Conservation (phyloP, 2,329 filamentous ascomycete species). For the Botrytis pseudocinerea region DNA sequence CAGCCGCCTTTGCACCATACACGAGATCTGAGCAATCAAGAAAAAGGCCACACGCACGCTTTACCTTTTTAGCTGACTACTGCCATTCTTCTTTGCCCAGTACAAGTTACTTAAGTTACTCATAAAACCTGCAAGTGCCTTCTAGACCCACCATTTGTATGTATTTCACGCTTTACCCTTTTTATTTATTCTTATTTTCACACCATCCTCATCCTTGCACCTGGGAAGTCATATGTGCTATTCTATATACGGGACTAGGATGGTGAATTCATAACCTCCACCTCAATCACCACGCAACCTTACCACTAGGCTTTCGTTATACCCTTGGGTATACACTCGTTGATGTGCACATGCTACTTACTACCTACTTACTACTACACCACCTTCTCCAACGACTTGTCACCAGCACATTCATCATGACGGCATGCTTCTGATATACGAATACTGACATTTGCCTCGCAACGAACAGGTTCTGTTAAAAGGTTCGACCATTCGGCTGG, state of each 20-base stretch:
- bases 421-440: constrained; percentile 31
- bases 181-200: constrained; percentile 25
- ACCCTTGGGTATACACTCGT: constrained; percentile 12
- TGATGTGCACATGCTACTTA: constrained; percentile 29
- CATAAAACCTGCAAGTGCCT: constrained; percentile 17
- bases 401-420: constrained; percentile 36
- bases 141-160: constrained; percentile 24
- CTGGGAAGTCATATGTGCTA: constrained; percentile 34
- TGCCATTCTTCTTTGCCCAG: constrained; percentile 17
- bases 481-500: constrained; percentile 33
- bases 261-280: constrained; percentile 13
- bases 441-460: constrained; percentile 24
- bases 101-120: constrained; percentile 11
- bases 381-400: constrained; percentile 27
- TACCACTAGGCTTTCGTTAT: constrained; percentile 22
- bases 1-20: constrained; percentile 29
- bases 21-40: constrained; percentile 30
- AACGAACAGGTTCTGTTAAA: constrained; percentile 37
- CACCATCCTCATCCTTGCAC: constrained; percentile 35
- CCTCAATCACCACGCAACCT: constrained; percentile 27
- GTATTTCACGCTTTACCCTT: constrained; percentile 28
- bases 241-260: constrained; percentile 13
- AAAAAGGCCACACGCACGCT: constrained; percentile 23
- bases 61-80: constrained; percentile 23
- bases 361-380: constrained; percentile 16